A percentile compares a stretch with the other conserved stretches of the same genome.
These are phyloP conservation scores for Irpex rosettiformis DNA, from an alignment of 1,284 basidiomycete genomes.

Conservation along the genomic window DNA sequence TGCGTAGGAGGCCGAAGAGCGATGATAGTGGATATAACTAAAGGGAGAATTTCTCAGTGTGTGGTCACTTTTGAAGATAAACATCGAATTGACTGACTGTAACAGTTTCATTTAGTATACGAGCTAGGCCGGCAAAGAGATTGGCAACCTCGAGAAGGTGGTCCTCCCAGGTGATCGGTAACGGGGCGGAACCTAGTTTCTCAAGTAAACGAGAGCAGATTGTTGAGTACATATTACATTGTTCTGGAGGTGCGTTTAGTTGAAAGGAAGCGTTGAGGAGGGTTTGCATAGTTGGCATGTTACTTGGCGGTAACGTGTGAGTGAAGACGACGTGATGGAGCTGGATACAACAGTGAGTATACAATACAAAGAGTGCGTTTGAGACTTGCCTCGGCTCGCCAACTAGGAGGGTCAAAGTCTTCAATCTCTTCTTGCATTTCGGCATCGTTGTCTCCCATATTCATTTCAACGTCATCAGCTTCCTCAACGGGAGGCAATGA, in stretches of 20 bases:
- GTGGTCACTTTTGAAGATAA: constrained; percentile 1
- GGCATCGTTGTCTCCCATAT: constrained; percentile 24
- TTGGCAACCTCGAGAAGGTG: constrained; percentile 14
- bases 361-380: background rate
- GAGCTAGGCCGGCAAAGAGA: constrained; percentile 17
- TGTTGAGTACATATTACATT: constrained; percentile 34
- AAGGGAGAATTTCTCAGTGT: background rate
- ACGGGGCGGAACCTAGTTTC: constrained; percentile 36
- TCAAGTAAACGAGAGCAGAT: constrained; percentile 45
- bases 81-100: constrained; percentile 4
- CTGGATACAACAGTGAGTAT: constrained; percentile 31
- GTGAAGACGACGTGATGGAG: constrained; percentile 55
- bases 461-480: constrained; percentile 17
- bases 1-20: constrained; percentile 50
- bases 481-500: background rate
- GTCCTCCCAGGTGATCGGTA: constrained; percentile 12
- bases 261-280: constrained; percentile 42
- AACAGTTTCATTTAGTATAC: constrained; percentile 12
- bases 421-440: constrained; percentile 16
- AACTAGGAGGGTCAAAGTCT: constrained; percentile 27
- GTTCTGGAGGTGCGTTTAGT: constrained; percentile 21
- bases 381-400: constrained; percentile 51
- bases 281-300: constrained; percentile 50
- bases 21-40: constrained; percentile 45
- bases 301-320: constrained; percentile 40